Base-by-base conservation (phyloP, 2,329 filamentous ascomycete species). In the Alternaria tenuissima region DNA sequence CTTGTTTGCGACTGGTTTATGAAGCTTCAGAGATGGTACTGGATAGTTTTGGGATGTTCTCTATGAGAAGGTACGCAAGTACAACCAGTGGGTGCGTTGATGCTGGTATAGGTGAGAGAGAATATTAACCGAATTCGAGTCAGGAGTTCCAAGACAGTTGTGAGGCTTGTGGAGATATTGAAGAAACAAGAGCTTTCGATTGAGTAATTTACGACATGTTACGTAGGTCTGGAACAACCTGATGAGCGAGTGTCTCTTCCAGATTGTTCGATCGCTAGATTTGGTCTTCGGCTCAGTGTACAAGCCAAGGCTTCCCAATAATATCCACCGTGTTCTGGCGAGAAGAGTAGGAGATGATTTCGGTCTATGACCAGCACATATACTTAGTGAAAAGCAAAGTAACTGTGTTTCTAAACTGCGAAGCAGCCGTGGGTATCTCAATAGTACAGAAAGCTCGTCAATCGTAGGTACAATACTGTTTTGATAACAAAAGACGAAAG, bases 351-450 rank as follows among this genome's bases (percentile, higher is more conserved):
- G 11, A 5, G 7, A 30, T 11, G 30, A 11, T 34, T 0, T 34
- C 11, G 1, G 1, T 24, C 9, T n/a, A 22, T 5, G 14, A 12
- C 14, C 8, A 36, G 30, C 8, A 24, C n/a, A 1, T 24, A 24
- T 12, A 48, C 12, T n/a, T 36, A 18, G 6, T 9, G 22, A 9
- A n/a, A 24, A 44, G n/a, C 22, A 8, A 44, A 59, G 44, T 22
- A 26, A 55, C 26, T 44, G 51, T 26, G 38, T 16, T 34, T 24
- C 16, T n/a, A 18, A 42, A 32, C 57, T 36, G 36, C 16, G 26
- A 44, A 52, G 43, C 52, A 16, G 36, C 30, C 12, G 22, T n/a
- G 43, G 43, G 43, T 55, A 59, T 55, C 57, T 43, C 49, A 28
- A 43, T 43, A 30, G 14, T 59, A 59, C 57, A 55, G 22, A 4